These are phyloP conservation scores for Panicum virgatum DNA, from an alignment of 202 grass and related monocot genomes.

Conservation along the genomic window DNA sequence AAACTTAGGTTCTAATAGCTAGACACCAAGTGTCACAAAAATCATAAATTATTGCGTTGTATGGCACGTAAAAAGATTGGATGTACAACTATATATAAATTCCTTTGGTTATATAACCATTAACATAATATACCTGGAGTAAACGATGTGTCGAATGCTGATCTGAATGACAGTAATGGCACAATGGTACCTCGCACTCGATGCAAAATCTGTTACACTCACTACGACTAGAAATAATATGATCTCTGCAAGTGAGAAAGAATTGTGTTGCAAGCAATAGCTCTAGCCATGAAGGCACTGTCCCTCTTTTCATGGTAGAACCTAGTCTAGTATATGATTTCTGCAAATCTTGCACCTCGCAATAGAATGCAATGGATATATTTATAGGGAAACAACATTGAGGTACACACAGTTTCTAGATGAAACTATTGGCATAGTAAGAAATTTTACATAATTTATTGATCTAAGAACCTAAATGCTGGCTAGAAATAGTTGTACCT, in stretches of 20 bases:
- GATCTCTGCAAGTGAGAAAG: neutral
- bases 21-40: no score
- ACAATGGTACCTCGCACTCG: neutral
- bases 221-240: neutral
- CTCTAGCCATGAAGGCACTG: neutral
- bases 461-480: neutral
- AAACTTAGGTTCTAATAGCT: no score
- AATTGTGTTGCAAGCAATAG: neutral
- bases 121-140: constrained; percentile 5
- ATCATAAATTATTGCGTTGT: no score
- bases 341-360: neutral
- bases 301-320: neutral
- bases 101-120: neutral
- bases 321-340: neutral
- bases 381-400: neutral
- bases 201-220: constrained; percentile 26
- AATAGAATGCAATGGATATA: neutral
- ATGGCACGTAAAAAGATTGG: neutral
- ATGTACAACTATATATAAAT: neutral
- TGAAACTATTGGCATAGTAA: neutral
- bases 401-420: neutral
- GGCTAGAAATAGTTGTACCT: neutral
- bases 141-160: neutral
- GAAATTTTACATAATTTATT: neutral
- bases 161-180: neutral